These are phyloP conservation scores for Hibiscus trionum DNA, from an alignment of 345 rosid species.

Conservation along the genomic window DNA sequence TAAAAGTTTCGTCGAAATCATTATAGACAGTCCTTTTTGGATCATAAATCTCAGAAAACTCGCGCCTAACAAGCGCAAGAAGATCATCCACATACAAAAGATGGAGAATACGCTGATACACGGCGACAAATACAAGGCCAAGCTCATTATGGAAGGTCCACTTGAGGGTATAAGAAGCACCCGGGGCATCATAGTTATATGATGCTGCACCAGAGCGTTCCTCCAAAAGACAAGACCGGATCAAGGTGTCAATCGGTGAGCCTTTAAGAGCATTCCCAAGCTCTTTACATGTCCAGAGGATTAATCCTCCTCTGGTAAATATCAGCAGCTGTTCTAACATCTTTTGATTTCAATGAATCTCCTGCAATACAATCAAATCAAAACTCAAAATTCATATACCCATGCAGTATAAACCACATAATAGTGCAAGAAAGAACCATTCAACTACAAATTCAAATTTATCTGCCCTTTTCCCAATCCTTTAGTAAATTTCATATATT, in stretches of 20 bases:
- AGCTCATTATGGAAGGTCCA: conserved; percentile 97
- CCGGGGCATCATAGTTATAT: conserved; percentile 66
- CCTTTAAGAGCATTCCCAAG: conserved; percentile 88
- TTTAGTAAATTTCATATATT: background rate
- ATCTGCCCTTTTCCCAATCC: background rate
- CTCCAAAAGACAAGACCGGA: conserved; percentile 89
- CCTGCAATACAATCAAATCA: conserved; percentile 20
- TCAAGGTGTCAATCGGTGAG: conserved; percentile 84
- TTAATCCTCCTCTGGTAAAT: conserved; percentile 93
- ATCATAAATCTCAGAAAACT: conserved; percentile 74
- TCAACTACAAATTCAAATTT: background rate
- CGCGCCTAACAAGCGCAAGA: conserved; percentile 64
- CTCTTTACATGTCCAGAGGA: conserved; percentile 97
- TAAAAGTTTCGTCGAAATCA: conserved; percentile 77
- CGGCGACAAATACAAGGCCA: conserved; percentile 92
- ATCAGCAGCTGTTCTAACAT: conserved; percentile 95
- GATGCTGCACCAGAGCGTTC: conserved; percentile 86
- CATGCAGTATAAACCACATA: background rate
- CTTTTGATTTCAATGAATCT: conserved; percentile 21
- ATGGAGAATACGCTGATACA: conserved; percentile 89
- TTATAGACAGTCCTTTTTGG: conserved; percentile 48
- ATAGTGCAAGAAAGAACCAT: background rate
- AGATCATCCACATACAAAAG: conserved; percentile 86
- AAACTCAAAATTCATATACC: conserved; percentile 10
- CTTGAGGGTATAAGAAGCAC: conserved; percentile 84